Evolutionary conservation across 805 yeast species (phyloP), one percentile per base, ranked within the genome.

Genomic region (Helenozyma rhizophorensis): DNA sequence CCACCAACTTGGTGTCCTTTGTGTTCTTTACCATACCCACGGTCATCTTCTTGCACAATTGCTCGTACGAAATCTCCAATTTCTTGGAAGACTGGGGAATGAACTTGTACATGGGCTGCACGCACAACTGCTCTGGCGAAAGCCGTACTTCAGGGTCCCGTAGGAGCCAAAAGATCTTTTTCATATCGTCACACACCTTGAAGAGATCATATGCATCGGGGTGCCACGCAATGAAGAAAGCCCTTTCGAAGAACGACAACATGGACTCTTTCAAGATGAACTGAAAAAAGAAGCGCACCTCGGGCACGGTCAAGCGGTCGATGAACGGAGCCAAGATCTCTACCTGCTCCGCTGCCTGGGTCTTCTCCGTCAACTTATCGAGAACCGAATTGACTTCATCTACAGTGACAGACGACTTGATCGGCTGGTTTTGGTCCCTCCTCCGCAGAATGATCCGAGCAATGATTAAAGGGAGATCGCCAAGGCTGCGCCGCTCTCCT

Each of bases 21-120:
- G 33, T 38, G 10, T 46, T 51, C 41, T 48, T 45, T 2, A 36
- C 34, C 16, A 68, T 62, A 8, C 50, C 52, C 16, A 28, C 54
- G 14, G 58, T 56, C 50, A 83, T 62, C 15, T 56, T 61, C 6
- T 56, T 48, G n/a, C 78, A 73, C 14, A 83, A 56, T 3, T 66
- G 61, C 2, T 65, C 68, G 50, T 80, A 78, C 11, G 72, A 60
- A 3, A 63, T 58, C 19, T 63, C 62, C 1, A 78, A 62, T 39
- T 77, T 80, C 22, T 72, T 66, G 1, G 95, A 80, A 14, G 83
- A 58, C 58, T 85, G 95, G 0, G 97, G 96, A 14, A 74, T 70
- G 54, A 88, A 90, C 12, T 83, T 80, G 18, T 59, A 57, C 51
- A 68, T 54, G 0, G 74, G 65, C 14, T 63, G 60, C 1, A 80